Evolutionary conservation across 2,329 filamentous ascomycete genomes (phyloP).

Genomic region (Fusarium brachygibbosum): DNA sequence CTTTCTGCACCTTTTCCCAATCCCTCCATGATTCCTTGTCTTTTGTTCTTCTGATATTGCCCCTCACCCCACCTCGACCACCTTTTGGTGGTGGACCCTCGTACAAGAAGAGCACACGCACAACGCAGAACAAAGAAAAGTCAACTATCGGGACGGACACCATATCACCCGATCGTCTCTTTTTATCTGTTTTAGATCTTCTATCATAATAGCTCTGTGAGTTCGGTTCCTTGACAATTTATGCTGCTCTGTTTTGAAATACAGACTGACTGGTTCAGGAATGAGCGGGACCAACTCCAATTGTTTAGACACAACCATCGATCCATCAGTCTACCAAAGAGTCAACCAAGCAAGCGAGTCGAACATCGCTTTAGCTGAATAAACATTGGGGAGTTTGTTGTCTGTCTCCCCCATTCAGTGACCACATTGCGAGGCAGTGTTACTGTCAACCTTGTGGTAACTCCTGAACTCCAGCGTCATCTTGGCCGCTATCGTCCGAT

Average conservation of each 20-base stretch:
- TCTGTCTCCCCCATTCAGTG: constrained; percentile 4
- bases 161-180: background rate
- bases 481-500: constrained; percentile 25
- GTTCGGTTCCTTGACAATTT: background rate
- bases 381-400: constrained; percentile 12
- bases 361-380: constrained; percentile 1
- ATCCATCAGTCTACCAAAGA: constrained; percentile 9
- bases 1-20: constrained; percentile 29
- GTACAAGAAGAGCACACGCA: constrained; percentile 30
- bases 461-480: constrained; percentile 32
- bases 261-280: constrained; percentile 6
- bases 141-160: constrained; percentile 25
- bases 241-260: background rate
- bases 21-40: constrained; percentile 35
- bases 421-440: constrained; percentile 6
- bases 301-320: constrained; percentile 7
- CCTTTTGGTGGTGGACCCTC: constrained; percentile 39
- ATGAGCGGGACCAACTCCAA: constrained; percentile 8
- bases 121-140: constrained; percentile 41
- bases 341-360: constrained; percentile 2
- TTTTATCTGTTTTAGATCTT: constrained; percentile 5
- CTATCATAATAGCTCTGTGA: background rate
- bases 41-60: constrained; percentile 25
- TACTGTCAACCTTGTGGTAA: constrained; percentile 9
- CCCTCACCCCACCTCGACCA: constrained; percentile 39